A percentile compares a stretch with the other conserved stretches of the same genome.
Conservation (phyloP, 208 protist species). For the Trichomonas tenax region DNA sequence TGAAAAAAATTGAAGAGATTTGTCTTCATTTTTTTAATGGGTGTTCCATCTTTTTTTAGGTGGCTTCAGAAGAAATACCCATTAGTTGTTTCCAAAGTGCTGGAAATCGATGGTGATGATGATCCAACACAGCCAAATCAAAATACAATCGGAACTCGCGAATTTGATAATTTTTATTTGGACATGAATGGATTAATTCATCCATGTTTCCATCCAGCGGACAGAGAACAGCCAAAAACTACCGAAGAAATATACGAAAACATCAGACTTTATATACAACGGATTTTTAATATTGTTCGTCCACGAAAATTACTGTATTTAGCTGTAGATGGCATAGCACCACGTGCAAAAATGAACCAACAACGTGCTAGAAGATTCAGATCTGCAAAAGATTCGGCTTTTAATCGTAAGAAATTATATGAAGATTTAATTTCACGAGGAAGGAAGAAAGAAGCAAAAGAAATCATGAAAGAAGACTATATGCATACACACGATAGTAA, state of each 20-base stretch:
- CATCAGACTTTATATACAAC: constrained; percentile 88
- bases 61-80: neutral
- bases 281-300: constrained; percentile 81
- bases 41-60: constrained; percentile 11
- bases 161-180: constrained; percentile 96
- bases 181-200: constrained; percentile 99
- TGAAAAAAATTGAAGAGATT: no score
- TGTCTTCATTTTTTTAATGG: neutral
- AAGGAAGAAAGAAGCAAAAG: neutral
- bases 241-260: constrained; percentile 61
- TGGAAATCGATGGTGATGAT: neutral
- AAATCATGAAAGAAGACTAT: neutral
- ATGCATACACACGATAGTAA: constrained; percentile 27
- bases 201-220: constrained; percentile 88
- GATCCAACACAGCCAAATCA: neutral
- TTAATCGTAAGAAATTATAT: constrained; percentile 1
- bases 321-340: constrained; percentile 78
- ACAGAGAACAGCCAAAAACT: constrained; percentile 33
- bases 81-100: neutral
- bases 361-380: constrained; percentile 81
- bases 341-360: constrained; percentile 98
- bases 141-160: constrained; percentile 64
- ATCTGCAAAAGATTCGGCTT: constrained; percentile 38
- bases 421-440: constrained; percentile 2
- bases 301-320: constrained; percentile 91